Evolutionary conservation across 306 rosid species (phyloP).

Genomic region (Ceratonia siliqua): DNA sequence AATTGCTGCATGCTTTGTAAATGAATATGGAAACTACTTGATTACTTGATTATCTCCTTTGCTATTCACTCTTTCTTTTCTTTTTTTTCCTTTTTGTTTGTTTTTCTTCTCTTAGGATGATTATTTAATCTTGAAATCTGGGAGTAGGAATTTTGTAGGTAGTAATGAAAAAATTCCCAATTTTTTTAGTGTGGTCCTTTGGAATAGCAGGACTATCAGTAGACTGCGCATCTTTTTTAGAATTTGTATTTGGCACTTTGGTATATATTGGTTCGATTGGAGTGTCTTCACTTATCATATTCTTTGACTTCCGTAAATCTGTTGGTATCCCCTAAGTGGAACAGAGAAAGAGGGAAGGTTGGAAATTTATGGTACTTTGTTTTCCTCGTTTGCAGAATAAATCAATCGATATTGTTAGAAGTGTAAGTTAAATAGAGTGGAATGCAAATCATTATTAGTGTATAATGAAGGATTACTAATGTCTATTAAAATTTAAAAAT

Average conservation of each 20-base stretch:
- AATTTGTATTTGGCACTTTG: not conserved
- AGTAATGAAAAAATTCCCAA: conserved; percentile 5
- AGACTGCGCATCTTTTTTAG: not conserved
- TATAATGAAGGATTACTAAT: too few species aligned
- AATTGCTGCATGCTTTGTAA: not conserved
- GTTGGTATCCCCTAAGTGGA: not conserved
- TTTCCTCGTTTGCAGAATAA: too few species aligned
- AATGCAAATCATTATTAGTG: too few species aligned
- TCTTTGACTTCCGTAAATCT: not conserved
- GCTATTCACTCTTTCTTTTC: not conserved
- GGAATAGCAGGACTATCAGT: not conserved
- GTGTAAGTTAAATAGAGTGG: too few species aligned
- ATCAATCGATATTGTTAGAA: too few species aligned
- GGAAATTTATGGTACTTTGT: too few species aligned
- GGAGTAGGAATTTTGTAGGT: not conserved
- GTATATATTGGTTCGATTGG: not conserved
- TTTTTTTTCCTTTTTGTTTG: not conserved
- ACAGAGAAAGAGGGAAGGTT: too few species aligned
- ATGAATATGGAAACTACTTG: not conserved
- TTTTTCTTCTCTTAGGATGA: not conserved
- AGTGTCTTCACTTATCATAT: not conserved
- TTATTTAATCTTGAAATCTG: conserved; percentile 8
- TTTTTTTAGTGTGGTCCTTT: not conserved
- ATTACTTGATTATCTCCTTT: not conserved
- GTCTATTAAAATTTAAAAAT: too few species aligned